A percentile compares a stretch with the other conserved stretches of the same genome.
Conservation (phyloP, 148 eudicot genomes). For the Diospyros kaki region DNA sequence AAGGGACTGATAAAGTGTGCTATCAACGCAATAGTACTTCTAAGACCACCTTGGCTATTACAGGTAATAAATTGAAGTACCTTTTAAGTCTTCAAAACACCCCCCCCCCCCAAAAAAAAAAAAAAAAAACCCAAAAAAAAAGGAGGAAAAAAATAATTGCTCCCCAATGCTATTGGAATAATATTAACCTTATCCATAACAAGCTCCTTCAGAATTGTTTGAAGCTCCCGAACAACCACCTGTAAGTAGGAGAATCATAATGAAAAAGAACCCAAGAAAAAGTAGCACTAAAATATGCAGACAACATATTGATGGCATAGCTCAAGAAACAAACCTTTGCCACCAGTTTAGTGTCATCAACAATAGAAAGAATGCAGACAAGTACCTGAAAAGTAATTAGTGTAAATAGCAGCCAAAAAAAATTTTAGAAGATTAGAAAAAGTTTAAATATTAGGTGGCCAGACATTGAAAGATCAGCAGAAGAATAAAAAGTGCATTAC, state of each 20-base stretch:
- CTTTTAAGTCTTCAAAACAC: not conserved
- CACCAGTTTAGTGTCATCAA: slow-evolving; percentile 90
- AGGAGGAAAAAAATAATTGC: not conserved
- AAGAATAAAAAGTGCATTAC: slow-evolving; percentile 4
- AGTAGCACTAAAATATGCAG: not conserved
- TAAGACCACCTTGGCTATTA: not conserved
- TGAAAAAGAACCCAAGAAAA: not conserved
- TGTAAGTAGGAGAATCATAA: slow-evolving; percentile 23
- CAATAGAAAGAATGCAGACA: slow-evolving; percentile 61
- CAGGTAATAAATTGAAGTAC: not conserved
- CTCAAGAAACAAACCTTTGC: slow-evolving; percentile 50
- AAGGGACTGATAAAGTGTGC: not conserved
- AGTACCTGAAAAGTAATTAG: slow-evolving; percentile 56
- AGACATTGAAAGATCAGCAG: not conserved
- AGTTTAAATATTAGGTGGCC: not conserved
- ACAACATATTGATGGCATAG: not conserved
- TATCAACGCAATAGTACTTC: not conserved
- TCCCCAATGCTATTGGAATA: not conserved
- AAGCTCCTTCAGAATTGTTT: slow-evolving; percentile 56
- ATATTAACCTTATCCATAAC: slow-evolving; percentile 62
- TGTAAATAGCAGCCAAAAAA: not conserved
- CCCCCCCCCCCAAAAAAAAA: too few relatives aligned
- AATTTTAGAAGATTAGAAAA: not conserved
- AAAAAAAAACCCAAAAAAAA: not conserved
- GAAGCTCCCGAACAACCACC: slow-evolving; percentile 70